Percentiles rank a stretch among this genome's conserved stretches.
These are phyloP conservation scores for Herpotrichia juniperi DNA, from an alignment of 2,329 filamentous ascomycete species.

Conservation along the genomic window DNA sequence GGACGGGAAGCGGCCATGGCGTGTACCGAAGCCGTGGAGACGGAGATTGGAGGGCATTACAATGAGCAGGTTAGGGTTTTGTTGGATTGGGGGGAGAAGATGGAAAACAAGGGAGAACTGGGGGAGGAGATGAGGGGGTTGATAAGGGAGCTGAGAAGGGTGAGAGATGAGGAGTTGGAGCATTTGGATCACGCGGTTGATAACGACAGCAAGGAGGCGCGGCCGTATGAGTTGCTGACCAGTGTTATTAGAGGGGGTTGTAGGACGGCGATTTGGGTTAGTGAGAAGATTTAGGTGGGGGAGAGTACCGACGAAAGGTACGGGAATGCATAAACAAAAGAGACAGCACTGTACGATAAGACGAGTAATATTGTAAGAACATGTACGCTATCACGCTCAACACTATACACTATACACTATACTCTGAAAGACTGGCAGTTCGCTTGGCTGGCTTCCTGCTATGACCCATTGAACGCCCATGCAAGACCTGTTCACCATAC, in stretches of 20 bases:
- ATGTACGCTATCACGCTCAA: conserved; percentile 1
- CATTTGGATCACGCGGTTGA: conserved; percentile 95
- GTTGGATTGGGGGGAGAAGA: conserved; percentile 78
- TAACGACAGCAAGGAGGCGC: conserved; percentile 88
- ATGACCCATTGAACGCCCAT: not conserved
- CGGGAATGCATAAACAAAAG: not conserved
- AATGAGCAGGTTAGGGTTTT: conserved; percentile 87
- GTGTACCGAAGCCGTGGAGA: conserved; percentile 97
- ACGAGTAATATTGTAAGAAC: not conserved
- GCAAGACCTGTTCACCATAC: not conserved
- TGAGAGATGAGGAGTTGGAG: conserved; percentile 94
- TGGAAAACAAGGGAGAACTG: conserved; percentile 79
- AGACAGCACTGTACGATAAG: conserved; percentile 1
- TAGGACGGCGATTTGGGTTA: conserved; percentile 90
- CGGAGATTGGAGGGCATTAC: conserved; percentile 95
- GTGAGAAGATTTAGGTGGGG: conserved; percentile 67
- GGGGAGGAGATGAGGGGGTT: conserved; percentile 78
- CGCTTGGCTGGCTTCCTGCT: not conserved
- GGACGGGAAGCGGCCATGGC: conserved; percentile 97
- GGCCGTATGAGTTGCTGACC: conserved; percentile 87
- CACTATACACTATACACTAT: not conserved
- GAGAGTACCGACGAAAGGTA: not conserved
- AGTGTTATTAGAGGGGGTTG: conserved; percentile 90
- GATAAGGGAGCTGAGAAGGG: conserved; percentile 75
- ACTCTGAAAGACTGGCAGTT: not conserved